Base-by-base conservation (phyloP, 1,139 yeast species). In the Lodderomyces beijingensis region DNA sequence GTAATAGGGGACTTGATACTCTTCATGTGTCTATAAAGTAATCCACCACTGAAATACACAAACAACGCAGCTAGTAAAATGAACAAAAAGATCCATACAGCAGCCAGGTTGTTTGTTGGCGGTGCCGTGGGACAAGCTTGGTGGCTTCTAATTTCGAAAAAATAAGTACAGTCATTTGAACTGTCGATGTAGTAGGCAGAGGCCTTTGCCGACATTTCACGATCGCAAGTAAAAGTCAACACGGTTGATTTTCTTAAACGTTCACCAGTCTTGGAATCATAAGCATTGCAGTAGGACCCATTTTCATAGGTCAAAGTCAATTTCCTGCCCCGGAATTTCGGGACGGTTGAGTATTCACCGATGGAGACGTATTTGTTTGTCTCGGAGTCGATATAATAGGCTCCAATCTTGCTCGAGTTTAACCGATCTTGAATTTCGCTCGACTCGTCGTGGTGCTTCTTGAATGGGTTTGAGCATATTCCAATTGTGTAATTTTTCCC, bases 61-160 rank as follows among this genome's bases (percentile, higher is more conserved):
- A 65, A 61, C 14, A 72, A 50, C 0, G 81, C 79, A 12, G 79
- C 74, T 31, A 70, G 47, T 22, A 76, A 49, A 30, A 78, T 77
- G 32, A 76, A 53, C 14, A 75, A 43, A 41, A 77, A 76, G 27
- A 78, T 76, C 79, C 81, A 75, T 29, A 76, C 64, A 4, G 76
- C 75, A 2, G 79, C 79, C 41, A 69, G 51, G 38, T 75, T 72
- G 43, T 74, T 76, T 3, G 65, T 34, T 22, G 31, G 31, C 37
- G 80, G 77, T 8, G 86, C 79, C 0, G 89, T 81, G 0, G 95
- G 88, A 56, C 96, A 88, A 0, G 95, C 96, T 53, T 82, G 85
- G 32, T 85, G 79, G 4, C 95, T 84, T 44, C 88, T 63, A 17
- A 86, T 87, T 53, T 88, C 96, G 54, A 88, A 88, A 49, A 82